Conservation (phyloP, 768 basidiomycete genomes). For the Dentipellis sp. region DNA sequence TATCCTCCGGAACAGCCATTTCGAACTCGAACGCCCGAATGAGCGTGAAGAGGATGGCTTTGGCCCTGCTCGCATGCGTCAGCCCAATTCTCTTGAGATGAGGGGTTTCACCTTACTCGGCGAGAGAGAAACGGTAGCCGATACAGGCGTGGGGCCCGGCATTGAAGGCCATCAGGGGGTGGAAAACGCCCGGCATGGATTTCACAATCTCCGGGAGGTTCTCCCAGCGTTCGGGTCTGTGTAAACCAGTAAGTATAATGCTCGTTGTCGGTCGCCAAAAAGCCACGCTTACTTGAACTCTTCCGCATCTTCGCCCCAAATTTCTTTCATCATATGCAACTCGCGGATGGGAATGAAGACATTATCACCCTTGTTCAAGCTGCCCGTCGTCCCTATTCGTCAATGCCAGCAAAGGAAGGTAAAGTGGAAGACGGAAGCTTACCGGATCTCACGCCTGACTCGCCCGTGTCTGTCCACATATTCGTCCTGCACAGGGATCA, state of each 20-base stretch:
- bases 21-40: slow-evolving; percentile 23
- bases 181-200: slow-evolving; percentile 50
- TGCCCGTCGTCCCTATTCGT: neutral
- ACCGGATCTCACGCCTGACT: neutral
- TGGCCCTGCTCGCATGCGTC: slow-evolving; percentile 16
- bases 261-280: neutral
- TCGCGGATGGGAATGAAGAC: neutral
- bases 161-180: slow-evolving; percentile 50
- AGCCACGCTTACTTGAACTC: neutral
- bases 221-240: slow-evolving; percentile 59
- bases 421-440: neutral
- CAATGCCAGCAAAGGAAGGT: neutral
- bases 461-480: neutral
- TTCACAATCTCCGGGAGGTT: slow-evolving; percentile 32
- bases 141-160: slow-evolving; percentile 61
- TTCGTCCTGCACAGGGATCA: neutral
- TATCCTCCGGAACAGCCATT: slow-evolving; percentile 18
- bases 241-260: neutral
- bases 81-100: neutral
- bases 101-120: slow-evolving; percentile 35
- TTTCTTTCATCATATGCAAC: neutral
- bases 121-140: slow-evolving; percentile 54
- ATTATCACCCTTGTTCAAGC: neutral
- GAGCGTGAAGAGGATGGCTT: slow-evolving; percentile 24
- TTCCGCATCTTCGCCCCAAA: neutral